A percentile compares a stretch with the other conserved stretches of the same genome.
Conservation (phyloP, 139 green algal genomes). For the Micromonas commoda region DNA sequence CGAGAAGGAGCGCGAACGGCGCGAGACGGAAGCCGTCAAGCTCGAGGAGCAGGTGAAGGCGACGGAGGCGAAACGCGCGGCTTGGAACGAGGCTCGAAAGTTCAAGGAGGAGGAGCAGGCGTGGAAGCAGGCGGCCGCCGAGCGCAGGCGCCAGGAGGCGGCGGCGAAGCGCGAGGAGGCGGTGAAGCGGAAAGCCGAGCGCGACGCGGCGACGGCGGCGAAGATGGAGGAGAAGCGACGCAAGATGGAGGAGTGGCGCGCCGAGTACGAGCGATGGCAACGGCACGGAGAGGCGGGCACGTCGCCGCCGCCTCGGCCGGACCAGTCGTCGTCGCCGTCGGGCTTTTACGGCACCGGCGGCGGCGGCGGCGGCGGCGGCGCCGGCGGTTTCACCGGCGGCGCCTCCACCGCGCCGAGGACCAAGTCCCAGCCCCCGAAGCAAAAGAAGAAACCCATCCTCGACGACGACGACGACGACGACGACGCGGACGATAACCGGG, state of each 20-base stretch:
- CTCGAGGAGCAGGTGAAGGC: constrained; percentile 1
- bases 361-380: not conserved
- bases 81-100: not conserved
- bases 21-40: not conserved
- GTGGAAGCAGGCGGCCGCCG: not conserved
- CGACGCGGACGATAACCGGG: not conserved
- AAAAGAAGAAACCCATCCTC: constrained; percentile 1
- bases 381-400: not conserved
- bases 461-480: constrained; percentile 1
- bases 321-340: too few species aligned
- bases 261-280: not conserved
- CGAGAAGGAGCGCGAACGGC: not conserved
- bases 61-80: not conserved
- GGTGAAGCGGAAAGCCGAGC: not conserved
- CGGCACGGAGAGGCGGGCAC: not conserved
- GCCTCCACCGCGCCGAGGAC: not conserved
- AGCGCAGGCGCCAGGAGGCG: not conserved
- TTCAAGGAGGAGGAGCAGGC: not conserved
- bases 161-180: not conserved
- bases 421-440: not conserved
- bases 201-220: not conserved
- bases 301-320: too few species aligned
- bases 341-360: constrained; percentile 7
- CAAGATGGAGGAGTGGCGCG: not conserved
- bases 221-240: not conserved